phyloP scores from a whole-genome alignment of 2,329 filamentous ascomycete genomes.

The Cladosporium sp. region DNA sequence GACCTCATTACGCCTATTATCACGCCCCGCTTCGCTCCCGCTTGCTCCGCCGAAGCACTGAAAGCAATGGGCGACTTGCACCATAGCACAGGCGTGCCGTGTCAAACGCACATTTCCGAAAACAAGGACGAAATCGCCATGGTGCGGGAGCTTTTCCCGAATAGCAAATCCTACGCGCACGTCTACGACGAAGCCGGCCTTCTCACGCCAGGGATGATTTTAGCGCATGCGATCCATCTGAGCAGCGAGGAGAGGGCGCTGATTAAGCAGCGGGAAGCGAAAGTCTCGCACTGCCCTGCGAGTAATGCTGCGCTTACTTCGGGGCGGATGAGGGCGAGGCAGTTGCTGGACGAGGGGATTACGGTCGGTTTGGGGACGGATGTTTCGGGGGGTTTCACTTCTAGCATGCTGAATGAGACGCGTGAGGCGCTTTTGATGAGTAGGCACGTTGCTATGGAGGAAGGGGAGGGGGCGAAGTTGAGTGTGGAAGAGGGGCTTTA shows the following conservation, averaged over 20 bases:
- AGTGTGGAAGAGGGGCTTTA: constrained; percentile 83
- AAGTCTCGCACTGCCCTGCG: constrained; percentile 80
- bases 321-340: constrained; percentile 70
- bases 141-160: constrained; percentile 66
- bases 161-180: constrained; percentile 59
- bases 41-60: constrained; percentile 54
- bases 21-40: constrained; percentile 62
- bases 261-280: constrained; percentile 57
- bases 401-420: constrained; percentile 76
- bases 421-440: constrained; percentile 76
- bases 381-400: constrained; percentile 79
- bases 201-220: constrained; percentile 66
- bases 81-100: constrained; percentile 56
- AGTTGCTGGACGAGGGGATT: constrained; percentile 68
- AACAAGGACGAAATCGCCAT: constrained; percentile 69
- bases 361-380: constrained; percentile 86
- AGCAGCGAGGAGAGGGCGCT: constrained; percentile 60
- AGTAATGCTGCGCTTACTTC: constrained; percentile 79
- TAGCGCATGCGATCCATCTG: constrained; percentile 82
- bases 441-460: constrained; percentile 60
- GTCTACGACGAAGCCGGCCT: constrained; percentile 74
- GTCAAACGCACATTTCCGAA: constrained; percentile 89
- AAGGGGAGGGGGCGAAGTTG: constrained; percentile 52
- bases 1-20: constrained; percentile 71
- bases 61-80: constrained; percentile 60